Conservation (phyloP, 345 rosid species). For the Cardamine resedifolia region DNA sequence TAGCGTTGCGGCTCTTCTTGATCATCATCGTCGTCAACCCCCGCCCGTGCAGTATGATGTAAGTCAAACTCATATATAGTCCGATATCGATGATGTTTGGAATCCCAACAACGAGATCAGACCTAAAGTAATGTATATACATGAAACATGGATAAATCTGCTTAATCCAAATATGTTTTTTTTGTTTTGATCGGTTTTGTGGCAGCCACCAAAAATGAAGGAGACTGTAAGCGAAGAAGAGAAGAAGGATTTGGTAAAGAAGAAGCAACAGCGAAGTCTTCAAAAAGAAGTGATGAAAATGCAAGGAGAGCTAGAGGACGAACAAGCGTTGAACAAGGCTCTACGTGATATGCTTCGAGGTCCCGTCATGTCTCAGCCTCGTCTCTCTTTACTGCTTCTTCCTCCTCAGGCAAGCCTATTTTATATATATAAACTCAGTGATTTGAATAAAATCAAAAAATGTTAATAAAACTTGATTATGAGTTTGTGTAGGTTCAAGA, state of each 20-base stretch:
- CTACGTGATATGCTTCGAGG: conserved; percentile 63
- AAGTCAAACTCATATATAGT: conserved; percentile 14
- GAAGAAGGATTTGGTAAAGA: conserved; percentile 51
- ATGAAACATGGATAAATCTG: background rate
- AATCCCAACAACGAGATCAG: background rate
- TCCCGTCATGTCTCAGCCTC: conserved; percentile 54
- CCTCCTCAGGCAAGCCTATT: conserved; percentile 61
- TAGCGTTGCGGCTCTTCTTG: conserved; percentile 29
- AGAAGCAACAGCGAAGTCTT: conserved; percentile 43
- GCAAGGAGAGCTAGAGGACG: conserved; percentile 64
- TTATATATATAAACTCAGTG: background rate
- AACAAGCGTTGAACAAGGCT: conserved; percentile 56
- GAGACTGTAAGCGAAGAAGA: conserved; percentile 34
- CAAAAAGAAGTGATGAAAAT: conserved; percentile 45
- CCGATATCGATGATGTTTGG: background rate
- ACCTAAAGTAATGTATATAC: background rate
- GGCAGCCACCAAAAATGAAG: conserved; percentile 20
- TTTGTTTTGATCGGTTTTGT: background rate
- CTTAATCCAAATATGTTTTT: background rate
- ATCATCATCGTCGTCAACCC: conserved; percentile 33
- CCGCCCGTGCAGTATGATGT: conserved; percentile 8
- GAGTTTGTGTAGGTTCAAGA: conserved; percentile 57
- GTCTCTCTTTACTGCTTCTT: conserved; percentile 63
- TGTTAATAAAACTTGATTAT: background rate
- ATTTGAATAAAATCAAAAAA: background rate